Percentiles rank a stretch among this genome's conserved stretches.
Evolutionary conservation across 179 eudicot species (phyloP).

Genomic region (Sideroxylon spinosum): DNA sequence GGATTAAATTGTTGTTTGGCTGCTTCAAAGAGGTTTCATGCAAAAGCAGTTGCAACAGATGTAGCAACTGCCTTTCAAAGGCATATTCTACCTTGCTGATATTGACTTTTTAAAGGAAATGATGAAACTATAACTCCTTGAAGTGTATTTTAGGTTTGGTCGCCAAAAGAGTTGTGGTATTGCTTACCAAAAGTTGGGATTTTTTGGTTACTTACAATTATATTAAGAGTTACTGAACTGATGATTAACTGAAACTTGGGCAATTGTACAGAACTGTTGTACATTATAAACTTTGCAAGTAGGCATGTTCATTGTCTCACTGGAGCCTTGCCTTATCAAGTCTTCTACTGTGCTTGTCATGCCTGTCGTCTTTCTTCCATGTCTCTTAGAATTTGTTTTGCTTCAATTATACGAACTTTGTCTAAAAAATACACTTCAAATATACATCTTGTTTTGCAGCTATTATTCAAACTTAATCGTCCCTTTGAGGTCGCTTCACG

Average conservation of each 20-base stretch:
- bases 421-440: not conserved
- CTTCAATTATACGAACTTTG: not conserved
- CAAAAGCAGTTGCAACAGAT: constrained; percentile 2
- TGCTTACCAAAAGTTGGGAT: not conserved
- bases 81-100: not conserved
- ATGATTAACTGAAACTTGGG: not conserved
- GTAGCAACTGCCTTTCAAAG: not conserved
- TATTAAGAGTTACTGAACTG: not conserved
- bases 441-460: constrained; percentile 42
- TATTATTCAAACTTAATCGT: constrained; percentile 80
- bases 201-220: not conserved
- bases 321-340: not conserved
- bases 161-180: not conserved
- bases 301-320: not conserved
- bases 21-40: not conserved
- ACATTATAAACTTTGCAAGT: not conserved
- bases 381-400: not conserved
- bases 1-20: not conserved
- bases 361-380: not conserved
- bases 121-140: not conserved
- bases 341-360: not conserved
- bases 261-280: not conserved
- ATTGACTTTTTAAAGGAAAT: not conserved
- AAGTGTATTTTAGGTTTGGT: not conserved
- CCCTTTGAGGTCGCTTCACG: constrained; percentile 94